Percentiles rank a stretch among this genome's conserved stretches.
Evolutionary conservation across 1,139 yeast species (phyloP).

Genomic region (Debaryomycetaceae sp.): DNA sequence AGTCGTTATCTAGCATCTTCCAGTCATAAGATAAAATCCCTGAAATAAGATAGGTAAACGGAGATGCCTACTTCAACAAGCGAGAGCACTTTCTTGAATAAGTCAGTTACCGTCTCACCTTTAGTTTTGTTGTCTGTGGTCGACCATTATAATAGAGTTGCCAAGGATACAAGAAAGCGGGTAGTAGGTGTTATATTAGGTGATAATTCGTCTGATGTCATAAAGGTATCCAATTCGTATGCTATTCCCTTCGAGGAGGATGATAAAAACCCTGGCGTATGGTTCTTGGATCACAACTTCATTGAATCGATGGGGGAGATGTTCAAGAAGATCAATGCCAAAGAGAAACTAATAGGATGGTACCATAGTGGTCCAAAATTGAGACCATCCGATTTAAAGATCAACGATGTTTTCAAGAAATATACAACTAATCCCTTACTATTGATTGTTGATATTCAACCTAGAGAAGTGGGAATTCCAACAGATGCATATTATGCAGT

Average conservation of each 20-base stretch:
- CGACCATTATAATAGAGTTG: slow-evolving; percentile 89
- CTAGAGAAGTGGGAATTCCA: slow-evolving; percentile 79
- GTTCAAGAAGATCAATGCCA: slow-evolving; percentile 97
- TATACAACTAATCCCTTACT: slow-evolving; percentile 81
- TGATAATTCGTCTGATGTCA: slow-evolving; percentile 56
- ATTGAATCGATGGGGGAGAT: slow-evolving; percentile 96
- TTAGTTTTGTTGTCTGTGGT: slow-evolving; percentile 89
- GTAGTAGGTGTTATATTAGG: slow-evolving; percentile 95
- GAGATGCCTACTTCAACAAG: slow-evolving; percentile 12
- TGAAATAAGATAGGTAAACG: background rate
- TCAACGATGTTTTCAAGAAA: slow-evolving; percentile 82
- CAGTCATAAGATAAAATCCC: no score
- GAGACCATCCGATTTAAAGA: slow-evolving; percentile 81
- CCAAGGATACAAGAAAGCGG: slow-evolving; percentile 66
- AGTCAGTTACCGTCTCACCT: slow-evolving; percentile 90
- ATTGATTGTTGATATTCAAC: slow-evolving; percentile 88
- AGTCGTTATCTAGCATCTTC: no score
- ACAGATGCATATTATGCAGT: slow-evolving; percentile 94
- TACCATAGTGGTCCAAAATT: slow-evolving; percentile 97
- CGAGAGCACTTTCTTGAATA: slow-evolving; percentile 41
- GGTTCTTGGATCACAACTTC: slow-evolving; percentile 96
- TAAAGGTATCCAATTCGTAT: slow-evolving; percentile 71
- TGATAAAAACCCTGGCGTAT: slow-evolving; percentile 85
- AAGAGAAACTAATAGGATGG: slow-evolving; percentile 96
- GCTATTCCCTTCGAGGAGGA: slow-evolving; percentile 97